Percentiles rank a stretch among this genome's conserved stretches.
phyloP scores from a whole-genome alignment of 495 filamentous ascomycete genomes.

The Neurospora sp. region DNA sequence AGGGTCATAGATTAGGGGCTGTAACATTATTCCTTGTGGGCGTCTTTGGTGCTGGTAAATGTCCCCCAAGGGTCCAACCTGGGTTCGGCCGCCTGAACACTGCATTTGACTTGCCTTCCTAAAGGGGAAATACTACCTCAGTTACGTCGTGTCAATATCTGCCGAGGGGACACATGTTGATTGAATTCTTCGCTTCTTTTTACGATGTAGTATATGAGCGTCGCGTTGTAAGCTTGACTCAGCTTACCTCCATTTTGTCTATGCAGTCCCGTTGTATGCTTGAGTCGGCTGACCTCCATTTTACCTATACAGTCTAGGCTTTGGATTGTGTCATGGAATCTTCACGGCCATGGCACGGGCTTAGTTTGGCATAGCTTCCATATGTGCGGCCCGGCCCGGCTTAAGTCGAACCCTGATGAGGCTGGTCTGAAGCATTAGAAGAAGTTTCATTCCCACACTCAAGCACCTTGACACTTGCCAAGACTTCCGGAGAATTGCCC shows the following conservation, averaged over 20 bases:
- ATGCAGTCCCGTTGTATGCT: too few species aligned
- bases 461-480: too few species aligned
- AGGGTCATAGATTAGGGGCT: too few species aligned
- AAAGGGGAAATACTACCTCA: too few species aligned
- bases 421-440: too few species aligned
- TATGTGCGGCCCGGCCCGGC: neutral
- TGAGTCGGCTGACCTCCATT: too few species aligned
- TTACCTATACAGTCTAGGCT: neutral
- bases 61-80: neutral
- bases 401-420: too few species aligned
- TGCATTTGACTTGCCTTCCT: neutral
- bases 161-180: neutral
- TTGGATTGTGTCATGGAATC: neutral
- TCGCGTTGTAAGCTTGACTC: neutral
- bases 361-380: neutral
- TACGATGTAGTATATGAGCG: neutral
- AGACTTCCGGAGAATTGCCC: too few species aligned
- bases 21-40: too few species aligned
- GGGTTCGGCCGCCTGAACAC: too few species aligned
- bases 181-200: neutral
- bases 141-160: neutral
- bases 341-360: neutral
- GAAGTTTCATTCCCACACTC: too few species aligned
- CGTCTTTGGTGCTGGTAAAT: neutral
- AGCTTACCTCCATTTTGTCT: neutral